Evolutionary conservation across 805 yeast genomes (phyloP).

Genomic region (Myxozyma sirexii): DNA sequence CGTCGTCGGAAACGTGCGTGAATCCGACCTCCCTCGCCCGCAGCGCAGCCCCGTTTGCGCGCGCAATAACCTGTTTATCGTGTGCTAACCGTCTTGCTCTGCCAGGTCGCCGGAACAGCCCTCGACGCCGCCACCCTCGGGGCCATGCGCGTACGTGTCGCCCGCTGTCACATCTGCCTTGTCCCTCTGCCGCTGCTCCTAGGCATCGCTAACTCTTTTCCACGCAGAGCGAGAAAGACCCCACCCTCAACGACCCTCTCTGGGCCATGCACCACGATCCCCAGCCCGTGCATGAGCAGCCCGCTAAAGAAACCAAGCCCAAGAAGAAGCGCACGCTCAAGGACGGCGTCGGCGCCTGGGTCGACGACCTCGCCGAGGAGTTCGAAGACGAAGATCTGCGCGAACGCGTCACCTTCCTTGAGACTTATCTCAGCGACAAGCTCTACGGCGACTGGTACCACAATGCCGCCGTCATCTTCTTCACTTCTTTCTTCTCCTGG

Average conservation of each 20-base stretch:
- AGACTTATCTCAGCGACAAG: slow-evolving; percentile 70
- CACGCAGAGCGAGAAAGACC: slow-evolving; percentile 16
- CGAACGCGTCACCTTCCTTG: slow-evolving; percentile 67
- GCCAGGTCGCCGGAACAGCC: slow-evolving; percentile 27
- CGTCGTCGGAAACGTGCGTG: slow-evolving; percentile 12
- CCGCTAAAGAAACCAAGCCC: not conserved
- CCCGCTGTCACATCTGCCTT: not conserved
- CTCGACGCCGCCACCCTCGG: slow-evolving; percentile 27
- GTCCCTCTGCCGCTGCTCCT: too few species aligned
- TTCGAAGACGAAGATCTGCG: slow-evolving; percentile 28
- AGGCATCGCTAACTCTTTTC: not conserved
- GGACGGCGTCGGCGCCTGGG: slow-evolving; percentile 17
- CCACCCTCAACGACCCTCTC: slow-evolving; percentile 25
- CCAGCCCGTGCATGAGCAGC: not conserved
- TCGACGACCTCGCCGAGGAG: slow-evolving; percentile 17
- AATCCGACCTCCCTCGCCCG: too few species aligned
- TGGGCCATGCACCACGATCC: slow-evolving; percentile 29
- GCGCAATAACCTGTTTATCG: too few species aligned
- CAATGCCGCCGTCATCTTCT: slow-evolving; percentile 68
- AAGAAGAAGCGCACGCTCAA: slow-evolving; percentile 4
- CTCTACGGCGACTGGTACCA: slow-evolving; percentile 97
- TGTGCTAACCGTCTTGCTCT: not conserved
- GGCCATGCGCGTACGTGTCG: slow-evolving; percentile 8
- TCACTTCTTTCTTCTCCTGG: slow-evolving; percentile 76
- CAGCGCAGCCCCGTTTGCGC: too few species aligned